Evolutionary conservation across 1,284 basidiomycete genomes (phyloP).

Genomic region (Pulveroboletus sp.): DNA sequence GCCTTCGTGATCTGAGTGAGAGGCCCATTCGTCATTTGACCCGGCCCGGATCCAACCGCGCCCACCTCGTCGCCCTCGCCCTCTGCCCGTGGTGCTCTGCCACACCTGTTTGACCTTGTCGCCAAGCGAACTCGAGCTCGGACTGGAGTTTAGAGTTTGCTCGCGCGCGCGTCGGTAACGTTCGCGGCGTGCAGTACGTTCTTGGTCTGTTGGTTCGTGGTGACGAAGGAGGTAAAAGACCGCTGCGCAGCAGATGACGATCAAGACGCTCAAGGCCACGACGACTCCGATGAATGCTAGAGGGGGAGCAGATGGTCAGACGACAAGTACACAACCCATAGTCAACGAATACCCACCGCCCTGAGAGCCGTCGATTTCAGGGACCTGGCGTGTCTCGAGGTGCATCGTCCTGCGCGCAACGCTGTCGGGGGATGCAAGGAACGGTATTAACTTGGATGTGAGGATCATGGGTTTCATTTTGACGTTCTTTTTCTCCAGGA

Average conservation of each 20-base stretch:
- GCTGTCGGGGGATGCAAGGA: not conserved
- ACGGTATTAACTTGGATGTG: not conserved
- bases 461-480: not conserved
- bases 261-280: slow-evolving; percentile 46
- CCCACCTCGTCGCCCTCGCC: slow-evolving; percentile 25
- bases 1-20: slow-evolving; percentile 27
- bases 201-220: slow-evolving; percentile 37
- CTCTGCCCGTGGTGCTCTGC: slow-evolving; percentile 10
- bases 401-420: slow-evolving; percentile 1
- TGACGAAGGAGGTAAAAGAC: slow-evolving; percentile 48
- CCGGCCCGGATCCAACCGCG: slow-evolving; percentile 47
- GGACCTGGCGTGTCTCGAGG: slow-evolving; percentile 35
- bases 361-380: slow-evolving; percentile 48
- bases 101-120: slow-evolving; percentile 26
- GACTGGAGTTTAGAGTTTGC: slow-evolving; percentile 5
- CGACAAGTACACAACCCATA: not conserved
- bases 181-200: slow-evolving; percentile 27
- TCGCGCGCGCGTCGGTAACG: slow-evolving; percentile 24
- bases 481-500: not conserved
- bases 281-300: slow-evolving; percentile 51
- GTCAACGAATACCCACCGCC: slow-evolving; percentile 39
- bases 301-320: not conserved
- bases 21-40: slow-evolving; percentile 42
- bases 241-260: slow-evolving; percentile 44
- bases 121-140: slow-evolving; percentile 13